Percentiles rank a stretch among this genome's conserved stretches.
Evolutionary conservation across 2,329 filamentous ascomycete genomes (phyloP).

Genomic region (Hypoxylon sp.): DNA sequence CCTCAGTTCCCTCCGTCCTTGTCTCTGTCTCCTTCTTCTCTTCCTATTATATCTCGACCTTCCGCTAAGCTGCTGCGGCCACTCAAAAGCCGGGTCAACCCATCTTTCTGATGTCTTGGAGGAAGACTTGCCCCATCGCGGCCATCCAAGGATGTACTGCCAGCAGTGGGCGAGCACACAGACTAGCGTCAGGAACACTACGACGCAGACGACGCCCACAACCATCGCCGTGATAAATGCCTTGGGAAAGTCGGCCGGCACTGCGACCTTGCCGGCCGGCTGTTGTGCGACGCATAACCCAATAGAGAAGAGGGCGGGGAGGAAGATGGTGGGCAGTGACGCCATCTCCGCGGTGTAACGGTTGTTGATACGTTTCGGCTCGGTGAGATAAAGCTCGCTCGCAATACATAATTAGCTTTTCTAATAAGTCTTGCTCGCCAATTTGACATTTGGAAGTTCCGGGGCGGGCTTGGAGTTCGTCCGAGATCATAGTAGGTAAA

Average conservation of each 20-base stretch:
- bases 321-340: not conserved
- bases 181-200: constrained; percentile 36
- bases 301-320: constrained; percentile 4
- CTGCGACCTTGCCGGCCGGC: not conserved
- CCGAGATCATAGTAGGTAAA: not conserved
- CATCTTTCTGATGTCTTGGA: constrained; percentile 21
- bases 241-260: constrained; percentile 35
- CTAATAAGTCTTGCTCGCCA: not conserved
- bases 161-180: constrained; percentile 50
- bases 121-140: constrained; percentile 1
- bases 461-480: not conserved
- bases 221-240: constrained; percentile 43
- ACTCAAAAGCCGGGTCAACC: constrained; percentile 37
- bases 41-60: constrained; percentile 25
- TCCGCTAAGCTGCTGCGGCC: constrained; percentile 31
- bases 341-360: constrained; percentile 11
- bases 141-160: constrained; percentile 40
- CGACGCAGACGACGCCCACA: constrained; percentile 35
- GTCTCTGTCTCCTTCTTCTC: constrained; percentile 13
- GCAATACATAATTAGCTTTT: not conserved
- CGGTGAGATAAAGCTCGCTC: not conserved
- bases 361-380: not conserved
- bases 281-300: constrained; percentile 6
- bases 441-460: not conserved
- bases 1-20: constrained; percentile 4